Percentiles rank a stretch among this genome's conserved stretches.
Conservation (phyloP, 192 early-diverging fungal genomes). For the Coemansia sp. region DNA sequence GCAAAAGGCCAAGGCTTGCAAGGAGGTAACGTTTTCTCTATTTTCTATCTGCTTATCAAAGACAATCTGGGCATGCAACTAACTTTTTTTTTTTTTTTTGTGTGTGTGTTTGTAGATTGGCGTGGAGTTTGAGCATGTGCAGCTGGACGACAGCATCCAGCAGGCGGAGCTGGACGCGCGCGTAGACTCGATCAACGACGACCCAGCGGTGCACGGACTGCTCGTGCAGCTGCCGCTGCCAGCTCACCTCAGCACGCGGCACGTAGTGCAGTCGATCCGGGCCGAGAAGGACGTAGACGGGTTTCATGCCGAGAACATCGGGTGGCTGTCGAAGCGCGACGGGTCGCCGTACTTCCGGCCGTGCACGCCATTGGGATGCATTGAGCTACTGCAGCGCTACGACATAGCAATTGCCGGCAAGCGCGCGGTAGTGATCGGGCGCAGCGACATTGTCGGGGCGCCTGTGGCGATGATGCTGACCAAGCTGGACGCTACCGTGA, state of each 20-base stretch:
- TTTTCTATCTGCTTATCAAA: too few relatives aligned
- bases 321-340: constrained; percentile 81
- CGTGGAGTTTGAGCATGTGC: constrained; percentile 72
- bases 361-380: constrained; percentile 95
- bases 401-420: constrained; percentile 77
- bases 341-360: constrained; percentile 84
- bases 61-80: too few relatives aligned
- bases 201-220: constrained; percentile 87
- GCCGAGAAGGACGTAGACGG: constrained; percentile 97
- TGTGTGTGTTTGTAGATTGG: constrained; percentile 62
- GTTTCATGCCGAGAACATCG: constrained; percentile 95
- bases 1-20: constrained; percentile 90
- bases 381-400: constrained; percentile 79
- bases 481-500: constrained; percentile 85
- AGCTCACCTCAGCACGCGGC: constrained; percentile 76
- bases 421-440: constrained; percentile 92
- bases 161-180: constrained; percentile 69
- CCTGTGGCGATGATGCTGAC: constrained; percentile 86
- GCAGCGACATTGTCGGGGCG: constrained; percentile 92
- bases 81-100: too few relatives aligned
- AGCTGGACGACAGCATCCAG: constrained; percentile 66
- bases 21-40: constrained; percentile 54
- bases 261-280: constrained; percentile 83
- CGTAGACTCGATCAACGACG: constrained; percentile 76
- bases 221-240: constrained; percentile 96